Evolutionary conservation across 1,284 basidiomycete genomes (phyloP).

Genomic region (Heterobasidion irregulare): DNA sequence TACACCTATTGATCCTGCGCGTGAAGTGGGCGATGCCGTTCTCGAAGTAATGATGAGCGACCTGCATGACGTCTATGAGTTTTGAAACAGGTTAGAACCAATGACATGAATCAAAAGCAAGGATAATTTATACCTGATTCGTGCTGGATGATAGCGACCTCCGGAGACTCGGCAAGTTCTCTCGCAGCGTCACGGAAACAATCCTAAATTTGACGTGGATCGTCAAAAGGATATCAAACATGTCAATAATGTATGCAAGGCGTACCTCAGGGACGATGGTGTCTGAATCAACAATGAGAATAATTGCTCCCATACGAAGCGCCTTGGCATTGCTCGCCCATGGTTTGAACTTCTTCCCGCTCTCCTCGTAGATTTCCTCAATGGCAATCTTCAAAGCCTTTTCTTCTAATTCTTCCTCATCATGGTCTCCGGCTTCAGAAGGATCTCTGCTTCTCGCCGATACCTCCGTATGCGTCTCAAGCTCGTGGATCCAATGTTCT

Average conservation of each 20-base stretch:
- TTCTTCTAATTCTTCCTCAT: slow-evolving; percentile 45
- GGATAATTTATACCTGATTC: slow-evolving; percentile 47
- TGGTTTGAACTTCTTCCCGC: slow-evolving; percentile 43
- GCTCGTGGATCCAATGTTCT: slow-evolving; percentile 36
- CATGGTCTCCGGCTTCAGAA: slow-evolving; percentile 18
- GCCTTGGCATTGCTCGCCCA: slow-evolving; percentile 59
- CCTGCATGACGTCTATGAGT: slow-evolving; percentile 70
- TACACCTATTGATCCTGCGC: slow-evolving; percentile 67
- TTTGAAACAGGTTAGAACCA: slow-evolving; percentile 1
- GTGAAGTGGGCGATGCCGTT: slow-evolving; percentile 83
- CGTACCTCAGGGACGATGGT: slow-evolving; percentile 72
- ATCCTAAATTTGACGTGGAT: background rate
- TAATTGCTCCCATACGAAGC: slow-evolving; percentile 52
- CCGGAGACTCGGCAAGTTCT: slow-evolving; percentile 69
- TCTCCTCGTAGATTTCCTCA: slow-evolving; percentile 59
- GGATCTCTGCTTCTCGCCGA: background rate
- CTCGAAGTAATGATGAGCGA: slow-evolving; percentile 81
- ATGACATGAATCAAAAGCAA: background rate
- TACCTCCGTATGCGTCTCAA: slow-evolving; percentile 44
- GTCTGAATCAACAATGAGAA: slow-evolving; percentile 73
- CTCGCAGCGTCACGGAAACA: slow-evolving; percentile 56
- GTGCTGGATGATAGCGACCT: slow-evolving; percentile 80
- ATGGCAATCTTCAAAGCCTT: slow-evolving; percentile 54
- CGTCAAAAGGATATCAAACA: background rate
- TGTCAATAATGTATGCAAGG: too few species aligned